These are phyloP conservation scores for Pezicula neosporulosa DNA, from an alignment of 2,329 filamentous ascomycete genomes.

Conservation along the genomic window DNA sequence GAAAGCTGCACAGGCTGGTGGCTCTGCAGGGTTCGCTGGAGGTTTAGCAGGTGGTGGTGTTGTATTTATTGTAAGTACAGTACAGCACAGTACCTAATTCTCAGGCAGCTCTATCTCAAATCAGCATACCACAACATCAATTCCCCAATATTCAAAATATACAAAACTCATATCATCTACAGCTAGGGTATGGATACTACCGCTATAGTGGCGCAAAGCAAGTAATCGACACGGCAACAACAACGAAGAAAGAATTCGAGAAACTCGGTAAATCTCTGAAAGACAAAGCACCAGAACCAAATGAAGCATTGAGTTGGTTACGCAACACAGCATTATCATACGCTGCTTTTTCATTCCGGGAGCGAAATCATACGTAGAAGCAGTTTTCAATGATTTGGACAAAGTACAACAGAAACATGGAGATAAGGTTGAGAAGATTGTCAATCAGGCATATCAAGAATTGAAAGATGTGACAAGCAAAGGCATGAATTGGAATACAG, in stretches of 20 bases:
- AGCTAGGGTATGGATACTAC: constrained; percentile 48
- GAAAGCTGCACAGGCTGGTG: constrained; percentile 19
- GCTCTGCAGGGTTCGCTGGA: constrained; percentile 39
- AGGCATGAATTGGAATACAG: constrained; percentile 60
- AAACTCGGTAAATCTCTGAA: constrained; percentile 57
- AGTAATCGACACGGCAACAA: constrained; percentile 44
- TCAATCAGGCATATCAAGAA: constrained; percentile 64
- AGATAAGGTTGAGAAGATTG: constrained; percentile 66
- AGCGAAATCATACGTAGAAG: constrained; percentile 63
- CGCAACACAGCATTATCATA: constrained; percentile 66
- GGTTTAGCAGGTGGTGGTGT: constrained; percentile 45
- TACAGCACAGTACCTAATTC: not conserved
- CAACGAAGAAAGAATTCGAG: constrained; percentile 59
- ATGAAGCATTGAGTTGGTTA: constrained; percentile 64
- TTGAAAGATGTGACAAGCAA: constrained; percentile 58
- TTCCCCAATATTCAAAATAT: not conserved
- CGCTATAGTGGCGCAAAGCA: constrained; percentile 42
- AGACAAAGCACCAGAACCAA: constrained; percentile 59
- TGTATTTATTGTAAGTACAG: constrained; percentile 33
- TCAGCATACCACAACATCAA: not conserved
- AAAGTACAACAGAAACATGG: constrained; percentile 63
- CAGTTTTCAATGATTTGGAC: constrained; percentile 68
- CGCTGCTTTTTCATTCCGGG: constrained; percentile 71
- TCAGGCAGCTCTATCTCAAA: not conserved
- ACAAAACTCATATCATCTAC: not conserved